A percentile compares a stretch with the other conserved stretches of the same genome.
Conservation (phyloP, 2,329 filamentous ascomycete genomes). For the Apiospora aurea region DNA sequence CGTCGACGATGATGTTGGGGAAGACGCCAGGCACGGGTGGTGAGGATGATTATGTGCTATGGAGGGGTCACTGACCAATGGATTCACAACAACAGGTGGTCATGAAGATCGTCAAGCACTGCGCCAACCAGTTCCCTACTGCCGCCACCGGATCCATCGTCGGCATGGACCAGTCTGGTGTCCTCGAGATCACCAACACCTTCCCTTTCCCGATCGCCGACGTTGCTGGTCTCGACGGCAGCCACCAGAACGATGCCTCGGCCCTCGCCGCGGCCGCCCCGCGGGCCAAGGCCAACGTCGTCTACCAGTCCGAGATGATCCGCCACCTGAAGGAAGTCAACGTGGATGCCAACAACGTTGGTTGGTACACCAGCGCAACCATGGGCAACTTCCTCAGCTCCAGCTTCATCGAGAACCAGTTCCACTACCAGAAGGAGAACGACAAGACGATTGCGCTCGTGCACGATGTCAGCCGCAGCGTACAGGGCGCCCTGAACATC, state of each 20-base stretch:
- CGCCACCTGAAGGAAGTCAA: conserved; percentile 96
- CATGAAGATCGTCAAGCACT: conserved; percentile 98
- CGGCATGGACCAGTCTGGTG: conserved; percentile 85
- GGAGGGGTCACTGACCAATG: not conserved
- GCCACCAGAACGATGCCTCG: conserved; percentile 74
- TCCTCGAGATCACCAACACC: conserved; percentile 90
- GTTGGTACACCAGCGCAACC: conserved; percentile 98
- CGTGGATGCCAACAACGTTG: conserved; percentile 96
- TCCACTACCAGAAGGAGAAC: conserved; percentile 96
- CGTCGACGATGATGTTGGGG: not conserved
- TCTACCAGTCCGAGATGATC: conserved; percentile 97
- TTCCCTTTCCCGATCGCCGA: conserved; percentile 93
- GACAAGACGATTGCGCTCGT: conserved; percentile 88
- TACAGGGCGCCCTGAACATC: conserved; percentile 87
- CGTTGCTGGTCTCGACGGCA: conserved; percentile 66
- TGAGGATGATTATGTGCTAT: not conserved
- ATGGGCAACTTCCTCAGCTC: conserved; percentile 98
- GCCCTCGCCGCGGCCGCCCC: conserved; percentile 86
- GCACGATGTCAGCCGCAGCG: conserved; percentile 94
- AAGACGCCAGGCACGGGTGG: not conserved
- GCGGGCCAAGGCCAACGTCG: conserved; percentile 85
- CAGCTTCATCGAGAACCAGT: conserved; percentile 97
- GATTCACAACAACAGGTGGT: conserved; percentile 71
- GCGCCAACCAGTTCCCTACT: conserved; percentile 85
- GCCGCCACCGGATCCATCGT: conserved; percentile 89